phyloP scores from a whole-genome alignment of 2,329 filamentous ascomycete genomes.

The Myriosclerotinia scirpicola region DNA sequence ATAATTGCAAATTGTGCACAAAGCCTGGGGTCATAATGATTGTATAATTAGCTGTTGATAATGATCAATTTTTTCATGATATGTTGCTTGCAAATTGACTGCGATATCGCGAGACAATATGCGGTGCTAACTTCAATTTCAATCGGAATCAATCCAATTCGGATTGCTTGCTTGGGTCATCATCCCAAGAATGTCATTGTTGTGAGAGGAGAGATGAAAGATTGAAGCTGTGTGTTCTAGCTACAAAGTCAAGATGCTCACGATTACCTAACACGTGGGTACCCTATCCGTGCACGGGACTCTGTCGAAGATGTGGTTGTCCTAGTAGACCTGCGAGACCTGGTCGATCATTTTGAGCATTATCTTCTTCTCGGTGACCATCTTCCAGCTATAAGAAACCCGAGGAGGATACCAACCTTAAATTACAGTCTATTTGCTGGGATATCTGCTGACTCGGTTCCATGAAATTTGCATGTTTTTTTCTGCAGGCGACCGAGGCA shows the following conservation, averaged over 20 bases:
- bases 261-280: neutral
- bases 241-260: too few species aligned
- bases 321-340: neutral
- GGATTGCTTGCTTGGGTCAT: neutral
- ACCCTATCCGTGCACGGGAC: neutral
- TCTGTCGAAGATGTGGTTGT: neutral
- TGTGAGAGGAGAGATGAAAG: neutral
- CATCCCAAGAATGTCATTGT: neutral
- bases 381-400: neutral
- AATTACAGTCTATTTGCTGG: neutral
- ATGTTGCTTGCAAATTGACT: neutral
- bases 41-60: neutral
- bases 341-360: neutral
- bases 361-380: neutral
- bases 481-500: slow-evolving; percentile 11
- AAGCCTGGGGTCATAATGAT: neutral
- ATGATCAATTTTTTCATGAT: neutral
- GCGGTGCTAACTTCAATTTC: neutral
- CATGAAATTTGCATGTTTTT: slow-evolving; percentile 21
- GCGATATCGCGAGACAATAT: neutral
- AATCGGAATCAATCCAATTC: neutral
- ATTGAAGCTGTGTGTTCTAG: too few species aligned
- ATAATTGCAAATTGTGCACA: neutral
- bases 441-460: neutral
- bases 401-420: slow-evolving; percentile 4